Conservation (phyloP, 2,329 filamentous ascomycete species). For the Lachnellula suecica region DNA sequence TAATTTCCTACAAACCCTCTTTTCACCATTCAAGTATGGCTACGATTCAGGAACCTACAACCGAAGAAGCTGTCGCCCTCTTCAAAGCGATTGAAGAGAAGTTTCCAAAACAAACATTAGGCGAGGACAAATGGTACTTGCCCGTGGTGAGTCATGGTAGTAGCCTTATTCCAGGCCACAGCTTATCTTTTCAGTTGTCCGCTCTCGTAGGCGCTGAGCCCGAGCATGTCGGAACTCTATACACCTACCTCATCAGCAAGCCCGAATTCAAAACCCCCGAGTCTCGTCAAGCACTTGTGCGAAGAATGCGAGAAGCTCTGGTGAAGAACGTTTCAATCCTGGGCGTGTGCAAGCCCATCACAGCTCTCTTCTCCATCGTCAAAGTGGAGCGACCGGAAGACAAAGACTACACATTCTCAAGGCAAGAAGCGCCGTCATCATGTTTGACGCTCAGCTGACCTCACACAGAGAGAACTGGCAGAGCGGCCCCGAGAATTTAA, state of each 20-base stretch:
- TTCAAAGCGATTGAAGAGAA: conserved; percentile 42
- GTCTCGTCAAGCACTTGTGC: conserved; percentile 46
- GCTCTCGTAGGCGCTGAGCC: conserved; percentile 47
- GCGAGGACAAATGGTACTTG: conserved; percentile 46
- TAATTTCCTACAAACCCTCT: background rate
- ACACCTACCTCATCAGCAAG: conserved; percentile 52
- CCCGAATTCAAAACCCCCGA: conserved; percentile 43
- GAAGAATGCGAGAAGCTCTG: conserved; percentile 55
- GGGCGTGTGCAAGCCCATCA: conserved; percentile 62
- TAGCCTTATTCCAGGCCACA: no score
- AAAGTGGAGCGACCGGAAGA: conserved; percentile 44
- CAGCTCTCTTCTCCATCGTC: conserved; percentile 33
- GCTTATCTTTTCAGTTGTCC: conserved; percentile 36
- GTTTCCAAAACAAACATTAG: conserved; percentile 41
- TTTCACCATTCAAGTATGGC: conserved; percentile 11
- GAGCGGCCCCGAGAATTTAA: conserved; percentile 52
- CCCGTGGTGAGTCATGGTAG: conserved; percentile 38
- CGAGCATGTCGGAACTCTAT: conserved; percentile 51
- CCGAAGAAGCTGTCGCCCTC: conserved; percentile 38
- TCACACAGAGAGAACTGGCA: conserved; percentile 54
- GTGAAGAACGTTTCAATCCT: conserved; percentile 58
- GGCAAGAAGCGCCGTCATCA: conserved; percentile 11
- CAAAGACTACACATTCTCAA: conserved; percentile 44
- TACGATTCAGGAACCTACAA: conserved; percentile 31
- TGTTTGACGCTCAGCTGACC: conserved; percentile 4